phyloP scores from a whole-genome alignment of 75 land plant species.

The Selaginella moellendorffii region DNA sequence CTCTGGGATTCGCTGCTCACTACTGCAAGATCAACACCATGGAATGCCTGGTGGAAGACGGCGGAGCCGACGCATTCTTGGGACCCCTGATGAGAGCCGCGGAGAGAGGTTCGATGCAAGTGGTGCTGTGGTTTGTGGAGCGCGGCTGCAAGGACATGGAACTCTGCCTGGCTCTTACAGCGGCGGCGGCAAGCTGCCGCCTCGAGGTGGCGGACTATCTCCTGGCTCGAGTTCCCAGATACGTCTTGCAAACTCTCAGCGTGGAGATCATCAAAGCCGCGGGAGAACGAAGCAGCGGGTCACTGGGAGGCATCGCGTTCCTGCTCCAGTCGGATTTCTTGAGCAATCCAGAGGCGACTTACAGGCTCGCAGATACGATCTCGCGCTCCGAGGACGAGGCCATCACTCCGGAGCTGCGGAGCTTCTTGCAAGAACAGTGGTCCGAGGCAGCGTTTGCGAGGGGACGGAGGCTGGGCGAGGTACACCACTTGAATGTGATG shows the following conservation, averaged over 20 bases:
- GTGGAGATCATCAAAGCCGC: constrained; percentile 4
- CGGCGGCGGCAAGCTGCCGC: constrained; percentile 3
- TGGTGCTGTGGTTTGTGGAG: constrained; percentile 6
- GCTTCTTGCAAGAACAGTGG: constrained; percentile 62
- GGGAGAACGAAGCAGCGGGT: constrained; percentile 2
- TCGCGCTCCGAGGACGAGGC: constrained; percentile 61
- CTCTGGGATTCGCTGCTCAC: constrained; percentile 8
- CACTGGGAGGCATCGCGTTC: constrained; percentile 3
- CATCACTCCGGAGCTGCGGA: constrained; percentile 46
- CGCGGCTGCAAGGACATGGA: constrained; percentile 8
- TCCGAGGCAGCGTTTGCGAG: constrained; percentile 60
- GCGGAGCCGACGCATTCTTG: constrained; percentile 3
- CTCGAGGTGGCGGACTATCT: neutral
- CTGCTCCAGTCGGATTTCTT: constrained; percentile 66
- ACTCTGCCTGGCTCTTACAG: constrained; percentile 1
- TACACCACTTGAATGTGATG: constrained; percentile 54
- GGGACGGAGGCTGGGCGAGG: constrained; percentile 39
- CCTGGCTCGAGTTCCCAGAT: neutral
- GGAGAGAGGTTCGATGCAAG: constrained; percentile 3
- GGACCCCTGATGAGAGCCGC: constrained; percentile 7
- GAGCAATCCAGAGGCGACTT: constrained; percentile 63
- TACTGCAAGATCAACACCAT: constrained; percentile 6
- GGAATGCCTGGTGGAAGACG: constrained; percentile 4
- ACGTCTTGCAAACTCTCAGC: constrained; percentile 4
- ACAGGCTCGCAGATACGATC: constrained; percentile 64